Conservation (phyloP, 2,329 filamentous ascomycete species). For the Cytospora schulzeri region DNA sequence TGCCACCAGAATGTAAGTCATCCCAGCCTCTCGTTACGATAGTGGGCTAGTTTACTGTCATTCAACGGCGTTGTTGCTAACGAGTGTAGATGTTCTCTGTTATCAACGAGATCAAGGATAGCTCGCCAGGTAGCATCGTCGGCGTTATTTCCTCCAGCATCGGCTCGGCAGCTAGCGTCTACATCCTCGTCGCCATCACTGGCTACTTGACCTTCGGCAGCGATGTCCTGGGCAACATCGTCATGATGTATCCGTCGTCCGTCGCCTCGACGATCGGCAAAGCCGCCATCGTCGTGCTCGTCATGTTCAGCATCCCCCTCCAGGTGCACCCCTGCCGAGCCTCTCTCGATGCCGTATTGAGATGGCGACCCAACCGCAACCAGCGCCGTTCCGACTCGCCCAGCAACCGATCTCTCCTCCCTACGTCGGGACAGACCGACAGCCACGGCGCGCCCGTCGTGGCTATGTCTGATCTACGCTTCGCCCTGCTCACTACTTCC, state of each 20-base stretch:
- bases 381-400: slow-evolving; percentile 45
- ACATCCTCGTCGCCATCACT: slow-evolving; percentile 89
- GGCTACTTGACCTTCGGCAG: slow-evolving; percentile 96
- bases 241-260: slow-evolving; percentile 82
- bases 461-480: slow-evolving; percentile 82
- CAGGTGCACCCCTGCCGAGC: slow-evolving; percentile 96
- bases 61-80: slow-evolving; percentile 32
- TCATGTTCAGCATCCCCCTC: slow-evolving; percentile 94
- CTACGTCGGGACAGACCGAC: slow-evolving; percentile 40
- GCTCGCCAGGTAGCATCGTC: slow-evolving; percentile 74
- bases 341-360: slow-evolving; percentile 91
- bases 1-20: slow-evolving; percentile 89
- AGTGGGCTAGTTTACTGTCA: background rate
- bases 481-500: slow-evolving; percentile 83
- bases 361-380: slow-evolving; percentile 72
- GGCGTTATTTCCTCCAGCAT: slow-evolving; percentile 82
- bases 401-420: slow-evolving; percentile 47
- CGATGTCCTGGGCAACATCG: slow-evolving; percentile 86
- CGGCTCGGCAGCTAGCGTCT: slow-evolving; percentile 82
- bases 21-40: background rate
- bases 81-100: slow-evolving; percentile 89
- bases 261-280: slow-evolving; percentile 89
- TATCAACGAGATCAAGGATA: slow-evolving; percentile 88
- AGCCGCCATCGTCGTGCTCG: slow-evolving; percentile 91
- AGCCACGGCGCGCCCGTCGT: slow-evolving; percentile 57